Conservation (phyloP, 108 stramenopile species). For the Stephanodiscus triporus region DNA sequence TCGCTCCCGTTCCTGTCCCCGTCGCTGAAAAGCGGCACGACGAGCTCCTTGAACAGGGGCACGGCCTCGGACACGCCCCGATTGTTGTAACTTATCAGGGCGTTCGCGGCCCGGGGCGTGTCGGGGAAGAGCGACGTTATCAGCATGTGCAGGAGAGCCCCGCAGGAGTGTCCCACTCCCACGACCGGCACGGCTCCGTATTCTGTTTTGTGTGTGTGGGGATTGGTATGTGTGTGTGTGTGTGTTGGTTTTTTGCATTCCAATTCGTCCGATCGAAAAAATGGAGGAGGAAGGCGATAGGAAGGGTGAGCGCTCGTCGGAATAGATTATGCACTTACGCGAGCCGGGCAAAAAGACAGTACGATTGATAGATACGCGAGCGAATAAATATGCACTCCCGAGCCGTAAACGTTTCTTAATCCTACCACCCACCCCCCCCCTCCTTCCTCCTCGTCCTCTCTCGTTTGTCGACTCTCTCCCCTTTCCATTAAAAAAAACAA, state of each 20-base stretch:
- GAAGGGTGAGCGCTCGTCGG: too few species aligned
- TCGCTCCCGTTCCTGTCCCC: slow-evolving; percentile 56
- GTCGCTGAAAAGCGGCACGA: slow-evolving; percentile 81
- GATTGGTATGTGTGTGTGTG: not conserved
- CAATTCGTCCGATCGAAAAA: not conserved
- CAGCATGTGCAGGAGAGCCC: slow-evolving; percentile 88
- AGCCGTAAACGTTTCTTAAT: too few species aligned
- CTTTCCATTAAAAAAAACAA: not conserved
- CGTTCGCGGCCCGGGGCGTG: slow-evolving; percentile 91
- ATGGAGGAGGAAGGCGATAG: too few species aligned
- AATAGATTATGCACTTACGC: too few species aligned
- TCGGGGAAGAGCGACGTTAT: slow-evolving; percentile 92
- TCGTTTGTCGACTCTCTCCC: too few species aligned
- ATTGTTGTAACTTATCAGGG: slow-evolving; percentile 91
- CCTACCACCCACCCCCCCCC: too few species aligned
- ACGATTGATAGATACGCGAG: too few species aligned
- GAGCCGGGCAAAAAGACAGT: too few species aligned
- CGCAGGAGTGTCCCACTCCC: slow-evolving; percentile 91
- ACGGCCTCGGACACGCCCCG: slow-evolving; percentile 84
- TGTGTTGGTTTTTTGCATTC: too few species aligned
- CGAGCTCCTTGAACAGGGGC: slow-evolving; percentile 86
- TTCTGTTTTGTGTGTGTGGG: slow-evolving; percentile 41
- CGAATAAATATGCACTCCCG: too few species aligned
- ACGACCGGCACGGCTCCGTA: slow-evolving; percentile 93
- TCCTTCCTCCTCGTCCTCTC: not conserved